These are phyloP conservation scores for Sambucus nigra DNA, from an alignment of 129 eudicot genomes.

Conservation along the genomic window DNA sequence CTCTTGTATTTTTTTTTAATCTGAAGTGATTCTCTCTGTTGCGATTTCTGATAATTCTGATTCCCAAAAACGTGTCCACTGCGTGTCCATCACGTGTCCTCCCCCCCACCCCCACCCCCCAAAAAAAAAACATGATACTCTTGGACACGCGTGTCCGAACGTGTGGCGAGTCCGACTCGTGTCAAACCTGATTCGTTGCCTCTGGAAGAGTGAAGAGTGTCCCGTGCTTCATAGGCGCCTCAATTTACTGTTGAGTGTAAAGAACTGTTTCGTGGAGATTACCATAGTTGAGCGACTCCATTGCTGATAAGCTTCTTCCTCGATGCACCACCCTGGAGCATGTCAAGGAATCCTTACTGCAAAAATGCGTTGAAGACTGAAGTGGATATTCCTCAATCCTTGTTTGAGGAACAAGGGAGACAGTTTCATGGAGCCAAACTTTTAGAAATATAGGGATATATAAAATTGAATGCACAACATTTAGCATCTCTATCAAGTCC, in stretches of 20 bases:
- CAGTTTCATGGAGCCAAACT: constrained; percentile 85
- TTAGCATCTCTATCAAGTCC: constrained; percentile 72
- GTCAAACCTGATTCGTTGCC: too few relatives aligned
- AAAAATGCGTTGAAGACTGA: constrained; percentile 65
- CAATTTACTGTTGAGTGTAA: constrained; percentile 96
- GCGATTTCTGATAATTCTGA: too few relatives aligned
- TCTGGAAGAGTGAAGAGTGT: too few relatives aligned
- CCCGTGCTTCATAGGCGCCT: too few relatives aligned
- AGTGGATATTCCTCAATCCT: constrained; percentile 77
- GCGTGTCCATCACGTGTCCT: too few relatives aligned
- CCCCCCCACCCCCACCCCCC: too few relatives aligned
- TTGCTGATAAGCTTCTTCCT: constrained; percentile 75
- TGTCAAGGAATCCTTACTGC: constrained; percentile 64
- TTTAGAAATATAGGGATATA: constrained; percentile 64
- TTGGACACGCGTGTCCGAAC: too few relatives aligned
- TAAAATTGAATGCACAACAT: constrained; percentile 73
- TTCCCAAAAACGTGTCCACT: too few relatives aligned
- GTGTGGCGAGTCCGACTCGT: too few relatives aligned
- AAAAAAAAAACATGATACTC: too few relatives aligned
- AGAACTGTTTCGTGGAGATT: constrained; percentile 88
- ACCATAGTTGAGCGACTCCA: constrained; percentile 64
- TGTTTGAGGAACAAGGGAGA: constrained; percentile 95
- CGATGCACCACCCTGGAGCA: constrained; percentile 71
- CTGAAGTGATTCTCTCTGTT: too few relatives aligned
- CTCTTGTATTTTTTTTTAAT: too few relatives aligned